These are phyloP conservation scores for Aspergillus luchuensis DNA, from an alignment of 2,329 filamentous ascomycete genomes.

Conservation along the genomic window DNA sequence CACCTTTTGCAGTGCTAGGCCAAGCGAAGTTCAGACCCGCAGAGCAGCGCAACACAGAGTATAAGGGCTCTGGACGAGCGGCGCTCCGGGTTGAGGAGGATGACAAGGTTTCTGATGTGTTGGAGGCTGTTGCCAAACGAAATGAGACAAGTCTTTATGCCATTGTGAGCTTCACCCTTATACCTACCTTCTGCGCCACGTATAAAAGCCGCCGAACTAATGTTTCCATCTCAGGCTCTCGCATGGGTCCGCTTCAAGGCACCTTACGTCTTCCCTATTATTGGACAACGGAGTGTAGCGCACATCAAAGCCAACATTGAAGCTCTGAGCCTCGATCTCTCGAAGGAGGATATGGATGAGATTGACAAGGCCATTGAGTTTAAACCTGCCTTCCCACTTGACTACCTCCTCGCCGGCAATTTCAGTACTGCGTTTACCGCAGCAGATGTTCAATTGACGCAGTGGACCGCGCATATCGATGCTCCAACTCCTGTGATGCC, in stretches of 20 bases:
- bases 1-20: constrained; percentile 12
- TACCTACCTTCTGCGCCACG: background rate
- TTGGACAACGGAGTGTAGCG: constrained; percentile 56
- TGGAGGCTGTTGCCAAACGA: constrained; percentile 14
- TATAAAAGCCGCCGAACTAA: background rate
- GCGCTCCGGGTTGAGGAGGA: constrained; percentile 9
- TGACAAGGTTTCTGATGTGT: constrained; percentile 12
- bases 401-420: constrained; percentile 7
- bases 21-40: constrained; percentile 10
- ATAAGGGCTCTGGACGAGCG: background rate
- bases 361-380: constrained; percentile 59
- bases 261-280: constrained; percentile 56
- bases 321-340: constrained; percentile 55
- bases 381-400: constrained; percentile 49
- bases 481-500: constrained; percentile 4
- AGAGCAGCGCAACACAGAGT: background rate
- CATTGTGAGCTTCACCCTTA: constrained; percentile 5
- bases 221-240: constrained; percentile 34
- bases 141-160: constrained; percentile 11
- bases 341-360: constrained; percentile 55
- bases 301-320: constrained; percentile 59
- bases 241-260: constrained; percentile 58
- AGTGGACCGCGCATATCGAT: constrained; percentile 12
- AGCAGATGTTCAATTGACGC: constrained; percentile 12
- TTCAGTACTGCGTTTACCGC: constrained; percentile 12